phyloP scores from a whole-genome alignment of 139 green algal genomes.

The Chlorella sp. region DNA sequence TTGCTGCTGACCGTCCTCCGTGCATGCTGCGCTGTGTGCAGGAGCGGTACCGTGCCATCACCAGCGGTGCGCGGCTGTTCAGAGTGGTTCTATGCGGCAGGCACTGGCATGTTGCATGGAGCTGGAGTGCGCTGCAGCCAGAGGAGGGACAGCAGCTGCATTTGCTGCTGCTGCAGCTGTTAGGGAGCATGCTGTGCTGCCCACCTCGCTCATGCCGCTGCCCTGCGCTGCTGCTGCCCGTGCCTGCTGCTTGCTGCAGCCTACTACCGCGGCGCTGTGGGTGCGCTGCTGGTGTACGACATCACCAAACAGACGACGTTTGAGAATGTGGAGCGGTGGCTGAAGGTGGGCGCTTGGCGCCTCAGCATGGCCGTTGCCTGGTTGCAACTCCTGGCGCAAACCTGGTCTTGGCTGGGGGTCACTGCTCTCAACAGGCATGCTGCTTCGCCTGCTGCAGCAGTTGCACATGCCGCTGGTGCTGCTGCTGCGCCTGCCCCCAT shows the following conservation, averaged over 20 bases:
- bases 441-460: no score
- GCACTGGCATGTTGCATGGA: neutral
- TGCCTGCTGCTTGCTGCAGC: conserved; percentile 28
- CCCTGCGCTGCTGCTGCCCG: neutral
- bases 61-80: conserved; percentile 64
- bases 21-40: neutral
- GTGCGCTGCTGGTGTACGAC: conserved; percentile 98
- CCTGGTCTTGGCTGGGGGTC: no score
- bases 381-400: no score
- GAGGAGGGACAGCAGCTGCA: no score
- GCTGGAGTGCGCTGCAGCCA: no score
- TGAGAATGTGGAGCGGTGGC: conserved; percentile 98
- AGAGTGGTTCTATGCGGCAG: no score
- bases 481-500: no score
- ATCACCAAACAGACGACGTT: conserved; percentile 99
- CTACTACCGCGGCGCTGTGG: conserved; percentile 98
- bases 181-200: neutral
- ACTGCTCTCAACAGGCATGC: no score
- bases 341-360: conserved; percentile 78
- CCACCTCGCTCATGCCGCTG: neutral
- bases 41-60: conserved; percentile 98
- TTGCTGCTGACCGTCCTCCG: neutral
- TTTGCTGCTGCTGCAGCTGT: neutral
- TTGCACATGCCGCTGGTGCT: no score
- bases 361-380: no score